A percentile compares a stretch with the other conserved stretches of the same genome.
Evolutionary conservation across 148 eudicot species (phyloP).

Genomic region (Camellia sinensis): DNA sequence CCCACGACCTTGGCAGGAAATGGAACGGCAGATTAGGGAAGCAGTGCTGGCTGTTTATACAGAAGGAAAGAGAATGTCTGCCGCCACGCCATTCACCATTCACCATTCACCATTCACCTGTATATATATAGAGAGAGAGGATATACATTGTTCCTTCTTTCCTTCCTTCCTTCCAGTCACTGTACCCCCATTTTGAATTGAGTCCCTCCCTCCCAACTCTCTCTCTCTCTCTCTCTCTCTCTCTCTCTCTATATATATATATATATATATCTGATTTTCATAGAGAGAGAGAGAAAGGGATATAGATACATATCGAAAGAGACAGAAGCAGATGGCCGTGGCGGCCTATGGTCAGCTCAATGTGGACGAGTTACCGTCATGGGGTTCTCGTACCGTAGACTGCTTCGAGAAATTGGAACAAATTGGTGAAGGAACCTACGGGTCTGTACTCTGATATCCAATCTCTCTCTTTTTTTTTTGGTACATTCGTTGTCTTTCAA

Average conservation of each 20-base stretch:
- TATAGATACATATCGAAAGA: neutral
- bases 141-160: no score
- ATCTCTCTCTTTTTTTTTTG: neutral
- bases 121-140: no score
- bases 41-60: no score
- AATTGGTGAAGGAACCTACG: conserved; percentile 61
- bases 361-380: conserved; percentile 47
- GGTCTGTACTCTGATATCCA: conserved; percentile 21
- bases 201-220: no score
- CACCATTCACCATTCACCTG: no score
- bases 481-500: neutral
- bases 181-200: no score
- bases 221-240: neutral
- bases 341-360: conserved; percentile 61
- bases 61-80: no score
- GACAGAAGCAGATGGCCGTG: conserved; percentile 31
- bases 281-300: neutral
- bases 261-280: no score
- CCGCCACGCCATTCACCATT: no score
- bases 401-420: conserved; percentile 65
- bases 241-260: neutral
- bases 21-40: no score
- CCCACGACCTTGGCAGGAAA: no score
- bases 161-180: no score
- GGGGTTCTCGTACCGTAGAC: conserved; percentile 58